These are phyloP conservation scores for Ascomycota sp. DNA, from an alignment of 2,329 filamentous ascomycete genomes.

Conservation along the genomic window DNA sequence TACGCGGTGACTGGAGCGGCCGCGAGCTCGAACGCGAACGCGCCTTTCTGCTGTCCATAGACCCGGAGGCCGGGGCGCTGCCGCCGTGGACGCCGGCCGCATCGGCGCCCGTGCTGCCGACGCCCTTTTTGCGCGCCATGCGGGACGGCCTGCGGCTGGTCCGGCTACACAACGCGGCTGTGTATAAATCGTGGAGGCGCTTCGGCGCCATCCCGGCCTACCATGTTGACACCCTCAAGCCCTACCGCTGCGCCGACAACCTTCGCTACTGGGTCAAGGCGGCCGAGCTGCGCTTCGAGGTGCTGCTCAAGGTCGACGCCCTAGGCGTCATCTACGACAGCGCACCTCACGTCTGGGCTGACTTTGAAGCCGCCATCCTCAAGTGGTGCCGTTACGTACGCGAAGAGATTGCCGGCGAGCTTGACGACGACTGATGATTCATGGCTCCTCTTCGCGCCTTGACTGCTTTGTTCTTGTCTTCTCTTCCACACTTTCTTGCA, in stretches of 20 bases:
- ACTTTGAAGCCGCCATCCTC: constrained; percentile 67
- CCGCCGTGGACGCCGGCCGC: constrained; percentile 43
- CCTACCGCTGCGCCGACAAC: constrained; percentile 86
- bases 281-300: constrained; percentile 83
- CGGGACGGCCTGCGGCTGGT: constrained; percentile 67
- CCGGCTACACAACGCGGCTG: constrained; percentile 72
- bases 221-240: constrained; percentile 85
- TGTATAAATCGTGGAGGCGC: constrained; percentile 64
- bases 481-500: not conserved
- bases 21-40: constrained; percentile 60
- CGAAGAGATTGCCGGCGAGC: constrained; percentile 59
- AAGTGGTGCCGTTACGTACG: constrained; percentile 69
- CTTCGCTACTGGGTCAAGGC: constrained; percentile 92
- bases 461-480: not conserved
- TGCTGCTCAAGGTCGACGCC: constrained; percentile 63
- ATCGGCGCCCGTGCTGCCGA: constrained; percentile 29
- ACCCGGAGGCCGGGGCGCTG: constrained; percentile 34
- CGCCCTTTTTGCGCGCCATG: constrained; percentile 52
- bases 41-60: constrained; percentile 62
- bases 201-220: constrained; percentile 80
- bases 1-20: constrained; percentile 55
- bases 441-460: too few species aligned
- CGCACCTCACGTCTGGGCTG: constrained; percentile 48
- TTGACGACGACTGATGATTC: not conserved
- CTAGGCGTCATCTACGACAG: constrained; percentile 68